These are phyloP conservation scores for Euphorbia pulcherrima DNA, from an alignment of 345 rosid genomes.

Conservation along the genomic window DNA sequence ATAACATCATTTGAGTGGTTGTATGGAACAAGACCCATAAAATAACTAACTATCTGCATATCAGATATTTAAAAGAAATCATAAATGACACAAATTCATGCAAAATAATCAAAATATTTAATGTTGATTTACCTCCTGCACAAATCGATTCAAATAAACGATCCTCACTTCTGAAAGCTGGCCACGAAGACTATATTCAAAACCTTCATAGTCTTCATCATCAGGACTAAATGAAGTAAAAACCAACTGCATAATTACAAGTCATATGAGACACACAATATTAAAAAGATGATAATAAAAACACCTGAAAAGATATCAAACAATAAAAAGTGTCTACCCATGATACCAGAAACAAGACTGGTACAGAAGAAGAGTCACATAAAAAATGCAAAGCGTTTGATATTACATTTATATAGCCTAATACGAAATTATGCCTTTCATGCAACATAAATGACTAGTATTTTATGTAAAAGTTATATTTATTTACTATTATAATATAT, in stretches of 20 bases:
- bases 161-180: constrained; percentile 96
- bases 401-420: background rate
- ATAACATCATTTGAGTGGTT: constrained; percentile 56
- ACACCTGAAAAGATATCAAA: background rate
- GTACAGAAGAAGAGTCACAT: background rate
- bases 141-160: constrained; percentile 90
- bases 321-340: background rate
- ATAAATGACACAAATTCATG: constrained; percentile 29
- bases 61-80: constrained; percentile 21
- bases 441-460: background rate
- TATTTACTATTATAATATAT: too few relatives aligned
- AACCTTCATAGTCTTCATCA: constrained; percentile 89
- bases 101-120: background rate
- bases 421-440: background rate
- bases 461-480: too few relatives aligned
- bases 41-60: constrained; percentile 72
- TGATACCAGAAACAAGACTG: background rate
- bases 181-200: constrained; percentile 79
- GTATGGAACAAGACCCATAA: constrained; percentile 79
- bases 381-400: background rate
- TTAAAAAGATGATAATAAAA: background rate
- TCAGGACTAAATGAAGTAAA: constrained; percentile 77
- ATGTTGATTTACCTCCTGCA: constrained; percentile 73
- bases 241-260: constrained; percentile 52
- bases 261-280: constrained; percentile 6